Evolutionary conservation across 1,284 basidiomycete species (phyloP).

Genomic region (Melampsora abietis-canadensis): DNA sequence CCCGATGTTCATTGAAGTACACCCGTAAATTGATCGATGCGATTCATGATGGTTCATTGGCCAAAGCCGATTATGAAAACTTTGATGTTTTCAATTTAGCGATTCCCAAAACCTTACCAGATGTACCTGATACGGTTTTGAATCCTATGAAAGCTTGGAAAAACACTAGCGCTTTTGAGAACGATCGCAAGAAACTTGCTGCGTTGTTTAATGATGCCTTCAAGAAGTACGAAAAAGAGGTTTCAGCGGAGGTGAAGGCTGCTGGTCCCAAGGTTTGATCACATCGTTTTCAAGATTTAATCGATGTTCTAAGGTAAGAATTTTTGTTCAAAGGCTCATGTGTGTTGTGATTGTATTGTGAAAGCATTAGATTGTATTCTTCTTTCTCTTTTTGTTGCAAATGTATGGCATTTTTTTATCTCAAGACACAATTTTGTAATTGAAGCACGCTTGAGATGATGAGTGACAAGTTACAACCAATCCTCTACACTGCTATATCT

Average conservation of each 20-base stretch:
- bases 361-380: too few relatives aligned
- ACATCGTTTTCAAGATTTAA: too few relatives aligned
- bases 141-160: slow-evolving; percentile 80
- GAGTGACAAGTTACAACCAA: too few relatives aligned
- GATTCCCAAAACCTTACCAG: slow-evolving; percentile 74
- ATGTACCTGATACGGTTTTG: slow-evolving; percentile 81
- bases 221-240: slow-evolving; percentile 78
- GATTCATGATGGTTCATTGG: slow-evolving; percentile 87
- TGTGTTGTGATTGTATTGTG: too few relatives aligned
- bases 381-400: too few relatives aligned
- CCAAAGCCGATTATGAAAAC: slow-evolving; percentile 78
- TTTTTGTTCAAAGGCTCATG: too few relatives aligned
- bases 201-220: slow-evolving; percentile 92
- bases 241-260: slow-evolving; percentile 69
- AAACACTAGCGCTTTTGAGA: slow-evolving; percentile 77
- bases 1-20: slow-evolving; percentile 56
- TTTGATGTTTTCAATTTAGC: slow-evolving; percentile 60
- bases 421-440: too few relatives aligned
- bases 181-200: slow-evolving; percentile 77
- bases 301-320: too few relatives aligned
- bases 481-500: too few relatives aligned
- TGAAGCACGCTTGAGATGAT: too few relatives aligned
- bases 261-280: slow-evolving; percentile 63
- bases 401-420: too few relatives aligned
- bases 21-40: slow-evolving; percentile 95